These are phyloP conservation scores for Macrophomina pseudophaseolina DNA, from an alignment of 2,329 filamentous ascomycete genomes.

Conservation along the genomic window DNA sequence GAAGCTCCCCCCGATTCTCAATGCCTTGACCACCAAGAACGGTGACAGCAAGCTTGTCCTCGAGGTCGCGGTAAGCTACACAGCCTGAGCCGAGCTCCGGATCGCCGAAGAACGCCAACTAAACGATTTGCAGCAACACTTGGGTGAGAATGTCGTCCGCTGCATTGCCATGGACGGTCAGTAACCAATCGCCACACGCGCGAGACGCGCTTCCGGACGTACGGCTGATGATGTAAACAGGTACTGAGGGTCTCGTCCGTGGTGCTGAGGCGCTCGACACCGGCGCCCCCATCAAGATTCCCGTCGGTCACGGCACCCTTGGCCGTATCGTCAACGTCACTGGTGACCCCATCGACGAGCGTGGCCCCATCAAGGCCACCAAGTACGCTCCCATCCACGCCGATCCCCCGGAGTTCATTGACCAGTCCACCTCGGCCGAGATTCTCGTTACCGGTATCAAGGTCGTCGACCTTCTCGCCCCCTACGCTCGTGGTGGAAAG, in stretches of 20 bases:
- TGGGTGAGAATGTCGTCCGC: constrained; percentile 98
- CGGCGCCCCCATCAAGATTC: constrained; percentile 93
- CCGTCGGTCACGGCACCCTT: constrained; percentile 89
- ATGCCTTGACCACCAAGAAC: constrained; percentile 91
- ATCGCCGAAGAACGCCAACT: constrained; percentile 30
- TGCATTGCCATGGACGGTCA: constrained; percentile 99
- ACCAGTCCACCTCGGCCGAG: constrained; percentile 96
- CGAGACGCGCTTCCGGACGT: constrained; percentile 18
- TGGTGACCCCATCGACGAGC: constrained; percentile 99
- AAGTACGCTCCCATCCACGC: constrained; percentile 91
- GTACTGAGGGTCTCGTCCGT: constrained; percentile 99
- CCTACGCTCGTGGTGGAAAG: constrained; percentile 99
- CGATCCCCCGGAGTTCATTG: constrained; percentile 87
- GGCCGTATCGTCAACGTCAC: constrained; percentile 99
- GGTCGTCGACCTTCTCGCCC: constrained; percentile 98
- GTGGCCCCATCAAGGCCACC: constrained; percentile 93
- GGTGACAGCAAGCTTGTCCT: constrained; percentile 92
- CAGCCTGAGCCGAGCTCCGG: constrained; percentile 26
- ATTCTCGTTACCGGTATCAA: constrained; percentile 99
- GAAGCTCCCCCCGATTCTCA: constrained; percentile 95
- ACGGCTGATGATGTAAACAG: constrained; percentile 52
- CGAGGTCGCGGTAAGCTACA: constrained; percentile 81
- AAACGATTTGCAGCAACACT: constrained; percentile 78
- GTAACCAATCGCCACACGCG: constrained; percentile 36
- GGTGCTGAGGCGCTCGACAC: constrained; percentile 85